Evolutionary conservation across 2,329 filamentous ascomycete genomes (phyloP).

Genomic region (Ceratocystis albifundus): DNA sequence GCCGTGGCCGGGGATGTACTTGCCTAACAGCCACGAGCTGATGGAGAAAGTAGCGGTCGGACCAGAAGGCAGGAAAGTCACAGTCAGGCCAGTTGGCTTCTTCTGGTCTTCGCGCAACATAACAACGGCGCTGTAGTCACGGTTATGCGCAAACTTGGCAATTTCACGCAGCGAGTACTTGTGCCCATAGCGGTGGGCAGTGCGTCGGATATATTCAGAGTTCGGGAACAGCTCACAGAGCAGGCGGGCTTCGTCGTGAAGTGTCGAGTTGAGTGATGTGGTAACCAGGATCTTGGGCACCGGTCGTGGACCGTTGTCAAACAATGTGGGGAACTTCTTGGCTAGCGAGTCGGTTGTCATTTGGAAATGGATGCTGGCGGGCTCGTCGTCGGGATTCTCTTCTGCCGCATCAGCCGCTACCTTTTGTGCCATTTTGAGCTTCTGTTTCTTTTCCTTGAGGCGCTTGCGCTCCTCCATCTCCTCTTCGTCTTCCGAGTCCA

Average conservation of each 20-base stretch:
- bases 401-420: slow-evolving; percentile 43
- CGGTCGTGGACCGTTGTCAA: slow-evolving; percentile 46
- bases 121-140: slow-evolving; percentile 72
- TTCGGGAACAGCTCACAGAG: slow-evolving; percentile 79
- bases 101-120: slow-evolving; percentile 86
- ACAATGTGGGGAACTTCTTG: slow-evolving; percentile 51
- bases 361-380: slow-evolving; percentile 22
- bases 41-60: slow-evolving; percentile 91
- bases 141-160: slow-evolving; percentile 67
- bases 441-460: slow-evolving; percentile 32
- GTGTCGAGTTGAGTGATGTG: slow-evolving; percentile 75
- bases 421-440: slow-evolving; percentile 17
- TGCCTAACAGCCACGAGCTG: slow-evolving; percentile 80
- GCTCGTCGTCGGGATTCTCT: slow-evolving; percentile 45
- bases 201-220: slow-evolving; percentile 73
- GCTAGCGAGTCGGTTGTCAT: slow-evolving; percentile 36
- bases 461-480: slow-evolving; percentile 37
- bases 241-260: slow-evolving; percentile 71
- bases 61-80: slow-evolving; percentile 71
- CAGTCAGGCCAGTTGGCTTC: slow-evolving; percentile 65
- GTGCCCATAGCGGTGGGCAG: slow-evolving; percentile 69
- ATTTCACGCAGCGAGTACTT: slow-evolving; percentile 92
- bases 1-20: slow-evolving; percentile 75
- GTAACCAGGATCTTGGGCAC: slow-evolving; percentile 83
- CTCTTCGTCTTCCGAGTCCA: slow-evolving; percentile 49